These are phyloP conservation scores for Hypoxylon subgilvum DNA, from an alignment of 495 filamentous ascomycete species.

Conservation along the genomic window DNA sequence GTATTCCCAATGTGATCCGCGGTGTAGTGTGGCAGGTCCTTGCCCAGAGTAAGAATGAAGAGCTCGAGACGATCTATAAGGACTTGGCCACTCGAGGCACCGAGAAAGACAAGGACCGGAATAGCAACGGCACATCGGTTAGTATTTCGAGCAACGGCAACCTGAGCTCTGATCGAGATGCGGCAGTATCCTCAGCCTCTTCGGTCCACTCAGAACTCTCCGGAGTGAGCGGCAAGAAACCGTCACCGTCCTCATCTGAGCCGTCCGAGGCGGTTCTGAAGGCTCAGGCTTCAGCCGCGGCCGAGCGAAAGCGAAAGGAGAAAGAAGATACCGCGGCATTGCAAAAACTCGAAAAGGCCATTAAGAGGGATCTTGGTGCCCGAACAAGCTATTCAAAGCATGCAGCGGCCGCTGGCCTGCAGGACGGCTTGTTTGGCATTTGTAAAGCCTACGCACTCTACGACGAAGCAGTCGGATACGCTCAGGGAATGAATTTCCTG, in stretches of 20 bases:
- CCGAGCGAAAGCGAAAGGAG: constrained; percentile 72
- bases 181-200: constrained; percentile 75
- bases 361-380: constrained; percentile 86
- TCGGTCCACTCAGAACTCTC: constrained; percentile 84
- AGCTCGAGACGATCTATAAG: constrained; percentile 84
- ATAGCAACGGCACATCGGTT: constrained; percentile 55
- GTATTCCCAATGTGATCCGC: constrained; percentile 91
- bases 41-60: constrained; percentile 89
- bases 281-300: constrained; percentile 67
- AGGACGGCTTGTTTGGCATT: constrained; percentile 91
- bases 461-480: constrained; percentile 93
- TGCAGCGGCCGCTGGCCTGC: constrained; percentile 82
- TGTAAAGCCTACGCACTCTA: constrained; percentile 98
- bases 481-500: constrained; percentile 98
- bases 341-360: constrained; percentile 87
- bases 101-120: constrained; percentile 73
- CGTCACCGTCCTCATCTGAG: constrained; percentile 65
- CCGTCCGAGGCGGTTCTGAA: constrained; percentile 70
- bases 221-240: constrained; percentile 63
- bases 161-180: constrained; percentile 63
- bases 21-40: constrained; percentile 98
- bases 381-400: constrained; percentile 97
- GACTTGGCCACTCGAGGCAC: constrained; percentile 82
- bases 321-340: constrained; percentile 75
- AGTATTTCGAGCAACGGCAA: constrained; percentile 47